Conservation (phyloP, 2,329 filamentous ascomycete genomes). For the Colletotrichum spinosum region DNA sequence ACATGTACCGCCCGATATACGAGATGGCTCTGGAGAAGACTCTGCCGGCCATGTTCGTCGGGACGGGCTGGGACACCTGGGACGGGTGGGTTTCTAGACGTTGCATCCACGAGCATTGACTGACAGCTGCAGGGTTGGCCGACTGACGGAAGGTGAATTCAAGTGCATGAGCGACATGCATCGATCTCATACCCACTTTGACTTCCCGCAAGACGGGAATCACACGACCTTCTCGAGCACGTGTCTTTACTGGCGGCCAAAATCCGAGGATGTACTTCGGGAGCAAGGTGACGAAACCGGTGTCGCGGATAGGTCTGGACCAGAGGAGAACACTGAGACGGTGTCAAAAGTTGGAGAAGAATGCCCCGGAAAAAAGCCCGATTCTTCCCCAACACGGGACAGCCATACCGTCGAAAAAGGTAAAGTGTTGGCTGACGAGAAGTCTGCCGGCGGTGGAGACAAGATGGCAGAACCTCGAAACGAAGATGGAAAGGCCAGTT, state of each 20-base stretch:
- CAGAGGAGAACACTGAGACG: too few species aligned
- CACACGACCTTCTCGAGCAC: conserved; percentile 55
- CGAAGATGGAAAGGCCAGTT: too few species aligned
- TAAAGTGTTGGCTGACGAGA: too few species aligned
- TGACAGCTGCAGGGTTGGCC: conserved; percentile 20
- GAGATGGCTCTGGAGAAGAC: conserved; percentile 58
- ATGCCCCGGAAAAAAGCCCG: too few species aligned
- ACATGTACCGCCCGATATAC: conserved; percentile 68
- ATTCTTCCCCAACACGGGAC: too few species aligned
- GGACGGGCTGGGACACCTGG: conserved; percentile 65
- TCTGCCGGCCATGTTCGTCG: conserved; percentile 67
- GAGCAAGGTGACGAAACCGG: too few species aligned
- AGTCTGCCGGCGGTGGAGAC: too few species aligned
- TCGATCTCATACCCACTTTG: conserved; percentile 43
- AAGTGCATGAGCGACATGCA: conserved; percentile 49
- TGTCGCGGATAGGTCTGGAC: too few species aligned
- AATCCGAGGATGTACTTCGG: not conserved
- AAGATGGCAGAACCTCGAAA: too few species aligned
- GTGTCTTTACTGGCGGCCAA: conserved; percentile 51
- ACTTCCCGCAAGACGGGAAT: conserved; percentile 53
- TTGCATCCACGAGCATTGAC: not conserved
- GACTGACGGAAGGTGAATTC: conserved; percentile 42
- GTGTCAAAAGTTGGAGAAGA: too few species aligned
- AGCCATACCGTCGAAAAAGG: too few species aligned
- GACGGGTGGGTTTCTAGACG: conserved; percentile 53